Evolutionary conservation across 23 red algal genomes (phyloP).

Genomic region (Pyropia yezoensis): DNA sequence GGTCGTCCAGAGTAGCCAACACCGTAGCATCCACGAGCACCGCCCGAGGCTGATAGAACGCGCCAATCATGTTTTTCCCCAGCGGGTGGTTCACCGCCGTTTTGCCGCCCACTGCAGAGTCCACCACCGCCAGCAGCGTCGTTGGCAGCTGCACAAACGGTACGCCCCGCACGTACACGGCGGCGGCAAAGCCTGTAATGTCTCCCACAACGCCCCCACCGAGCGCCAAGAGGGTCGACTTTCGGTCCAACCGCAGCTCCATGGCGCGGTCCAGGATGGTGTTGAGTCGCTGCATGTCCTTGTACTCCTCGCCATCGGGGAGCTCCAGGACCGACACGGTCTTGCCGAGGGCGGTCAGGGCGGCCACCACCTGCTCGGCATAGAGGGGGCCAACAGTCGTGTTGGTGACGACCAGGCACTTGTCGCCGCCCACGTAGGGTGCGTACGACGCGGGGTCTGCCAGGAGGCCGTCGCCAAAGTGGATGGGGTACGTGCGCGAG

Average conservation of each 20-base stretch:
- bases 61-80: slow-evolving; percentile 96
- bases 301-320: slow-evolving; percentile 84
- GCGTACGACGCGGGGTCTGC: slow-evolving; percentile 21
- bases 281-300: slow-evolving; percentile 39
- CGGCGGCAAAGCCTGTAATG: slow-evolving; percentile 86
- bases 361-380: slow-evolving; percentile 20
- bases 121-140: slow-evolving; percentile 87
- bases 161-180: slow-evolving; percentile 71
- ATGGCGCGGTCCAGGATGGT: slow-evolving; percentile 65
- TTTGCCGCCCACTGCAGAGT: slow-evolving; percentile 88
- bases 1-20: slow-evolving; percentile 64
- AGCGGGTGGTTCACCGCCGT: slow-evolving; percentile 86
- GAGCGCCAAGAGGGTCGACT: slow-evolving; percentile 73
- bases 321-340: slow-evolving; percentile 42
- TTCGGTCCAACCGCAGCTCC: slow-evolving; percentile 60
- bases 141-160: slow-evolving; percentile 88
- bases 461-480: slow-evolving; percentile 53
- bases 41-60: slow-evolving; percentile 88
- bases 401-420: slow-evolving; percentile 87
- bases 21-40: slow-evolving; percentile 68
- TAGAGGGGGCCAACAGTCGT: slow-evolving; percentile 74
- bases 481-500: slow-evolving; percentile 72
- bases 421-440: slow-evolving; percentile 47
- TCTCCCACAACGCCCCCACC: slow-evolving; percentile 89
- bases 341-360: slow-evolving; percentile 20